Evolutionary conservation across 768 basidiomycete genomes (phyloP), one percentile per base, ranked within the genome.

Genomic region (Epithele typhae): DNA sequence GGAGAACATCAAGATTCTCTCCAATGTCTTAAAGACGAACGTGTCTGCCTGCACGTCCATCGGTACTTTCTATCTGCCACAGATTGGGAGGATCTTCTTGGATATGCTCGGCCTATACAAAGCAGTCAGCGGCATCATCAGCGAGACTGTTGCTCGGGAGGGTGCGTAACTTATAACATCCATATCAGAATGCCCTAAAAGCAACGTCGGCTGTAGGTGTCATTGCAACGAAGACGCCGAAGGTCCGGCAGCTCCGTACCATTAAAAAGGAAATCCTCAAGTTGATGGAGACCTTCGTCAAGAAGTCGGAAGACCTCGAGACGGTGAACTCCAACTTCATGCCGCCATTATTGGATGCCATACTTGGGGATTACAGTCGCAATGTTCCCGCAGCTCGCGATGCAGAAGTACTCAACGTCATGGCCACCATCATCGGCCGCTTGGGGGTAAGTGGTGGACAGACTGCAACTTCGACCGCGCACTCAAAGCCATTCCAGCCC

Each of bases 41-140:
- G 94, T 97, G 12, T 89, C 96, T 5, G 94, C 95, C 1, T 98
- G 94, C 67, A 90, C 88, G 1, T 96, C 93, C 19, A 96, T 98
- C 52, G 95, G 96, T 37, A 87, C 86, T 57, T 94, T 97, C 74
- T 99, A 95, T 68, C 74, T 94, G 0, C 95, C 95, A n/a, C 96
- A 99, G 62, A 82, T 98, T 34, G 92, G 91, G 2, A 83, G 93
- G 30, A 81, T 98, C 64, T 99, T 95, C 76, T 70, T 96, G 57
- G 96, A 99, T 65, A 96, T 98, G 92, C 79, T 99, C 34, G 95
- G 94, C 14, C 71, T 99, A 45, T 99, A 99, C 73, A 92, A 93
- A 63, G 95, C 95, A 8, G 95, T 96, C 53, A 94, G 92, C 56
- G 85, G 89, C 18, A 94, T 97, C 57, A 95, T 99, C 63, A 95